Evolutionary conservation across 2,329 filamentous ascomycete genomes (phyloP).

Genomic region (Leptosphaerulina australis): DNA sequence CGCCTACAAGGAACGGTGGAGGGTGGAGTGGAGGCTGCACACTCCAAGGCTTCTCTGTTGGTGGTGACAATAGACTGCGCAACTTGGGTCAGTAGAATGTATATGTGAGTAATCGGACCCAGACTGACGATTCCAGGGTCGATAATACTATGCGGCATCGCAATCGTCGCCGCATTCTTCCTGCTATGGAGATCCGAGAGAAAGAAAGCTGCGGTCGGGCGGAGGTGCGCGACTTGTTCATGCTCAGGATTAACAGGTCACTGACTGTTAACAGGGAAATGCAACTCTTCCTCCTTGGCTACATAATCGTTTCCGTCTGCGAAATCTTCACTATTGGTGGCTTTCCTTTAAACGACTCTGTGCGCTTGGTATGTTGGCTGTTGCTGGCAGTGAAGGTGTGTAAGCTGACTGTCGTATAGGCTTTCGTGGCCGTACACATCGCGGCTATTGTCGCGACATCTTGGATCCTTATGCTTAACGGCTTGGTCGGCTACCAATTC

Average conservation of each 20-base stretch:
- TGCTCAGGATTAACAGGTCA: neutral
- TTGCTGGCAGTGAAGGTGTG: neutral
- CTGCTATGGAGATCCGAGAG: slow-evolving; percentile 81
- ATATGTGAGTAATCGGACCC: slow-evolving; percentile 10
- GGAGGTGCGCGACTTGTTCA: slow-evolving; percentile 62
- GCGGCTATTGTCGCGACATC: slow-evolving; percentile 85
- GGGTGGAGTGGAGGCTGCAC: slow-evolving; percentile 70
- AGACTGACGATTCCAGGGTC: slow-evolving; percentile 66
- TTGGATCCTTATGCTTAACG: slow-evolving; percentile 92
- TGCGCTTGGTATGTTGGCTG: slow-evolving; percentile 69
- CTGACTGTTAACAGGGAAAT: slow-evolving; percentile 73
- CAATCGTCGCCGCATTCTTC: slow-evolving; percentile 70
- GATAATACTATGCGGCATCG: slow-evolving; percentile 79
- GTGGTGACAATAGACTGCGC: slow-evolving; percentile 68
- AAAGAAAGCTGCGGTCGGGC: slow-evolving; percentile 91
- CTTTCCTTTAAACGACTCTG: slow-evolving; percentile 74
- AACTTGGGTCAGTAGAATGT: slow-evolving; percentile 75
- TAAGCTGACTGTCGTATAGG: slow-evolving; percentile 56
- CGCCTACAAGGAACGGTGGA: slow-evolving; percentile 64
- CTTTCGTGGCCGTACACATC: slow-evolving; percentile 87
- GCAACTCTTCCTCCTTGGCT: slow-evolving; percentile 88
- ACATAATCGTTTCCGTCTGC: slow-evolving; percentile 86
- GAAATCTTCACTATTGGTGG: slow-evolving; percentile 96
- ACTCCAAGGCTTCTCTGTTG: slow-evolving; percentile 75
- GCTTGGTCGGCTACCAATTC: slow-evolving; percentile 88